Evolutionary conservation across 495 filamentous ascomycete species (phyloP).

Genomic region (Penicillium roqueforti): DNA sequence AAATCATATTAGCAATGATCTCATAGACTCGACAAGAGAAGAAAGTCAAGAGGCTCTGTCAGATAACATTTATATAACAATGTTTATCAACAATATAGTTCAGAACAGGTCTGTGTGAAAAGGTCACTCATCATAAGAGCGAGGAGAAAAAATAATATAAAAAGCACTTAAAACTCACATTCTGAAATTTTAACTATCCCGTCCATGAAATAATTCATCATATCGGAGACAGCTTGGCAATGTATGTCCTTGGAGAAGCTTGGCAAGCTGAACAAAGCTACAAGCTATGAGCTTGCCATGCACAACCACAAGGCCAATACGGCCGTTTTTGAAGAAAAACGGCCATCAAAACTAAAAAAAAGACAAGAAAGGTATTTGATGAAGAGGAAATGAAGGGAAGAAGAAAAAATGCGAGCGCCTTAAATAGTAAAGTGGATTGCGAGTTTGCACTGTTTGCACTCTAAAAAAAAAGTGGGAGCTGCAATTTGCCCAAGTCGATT

Average conservation of each 20-base stretch:
- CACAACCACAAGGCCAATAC: neutral
- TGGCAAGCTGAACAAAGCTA: conserved; percentile 1
- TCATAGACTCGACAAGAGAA: neutral
- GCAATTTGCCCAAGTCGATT: conserved; percentile 15
- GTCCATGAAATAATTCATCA: neutral
- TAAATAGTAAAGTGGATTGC: conserved; percentile 20
- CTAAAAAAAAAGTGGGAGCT: conserved; percentile 24
- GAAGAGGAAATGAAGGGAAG: conserved; percentile 2
- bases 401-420: conserved; percentile 7
- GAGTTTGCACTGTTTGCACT: conserved; percentile 34
- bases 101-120: conserved; percentile 59
- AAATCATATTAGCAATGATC: conserved; percentile 13
- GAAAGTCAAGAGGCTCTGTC: conserved; percentile 22
- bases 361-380: neutral
- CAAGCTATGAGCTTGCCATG: neutral
- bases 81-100: conserved; percentile 44
- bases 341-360: neutral
- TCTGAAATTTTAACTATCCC: neutral
- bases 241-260: neutral
- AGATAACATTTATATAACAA: conserved; percentile 50
- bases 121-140: conserved; percentile 48
- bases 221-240: neutral
- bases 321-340: no score
- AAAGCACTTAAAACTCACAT: neutral
- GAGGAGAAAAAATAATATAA: neutral